Conservation (phyloP, 805 yeast species). For the Lipomyces starkeyi region DNA sequence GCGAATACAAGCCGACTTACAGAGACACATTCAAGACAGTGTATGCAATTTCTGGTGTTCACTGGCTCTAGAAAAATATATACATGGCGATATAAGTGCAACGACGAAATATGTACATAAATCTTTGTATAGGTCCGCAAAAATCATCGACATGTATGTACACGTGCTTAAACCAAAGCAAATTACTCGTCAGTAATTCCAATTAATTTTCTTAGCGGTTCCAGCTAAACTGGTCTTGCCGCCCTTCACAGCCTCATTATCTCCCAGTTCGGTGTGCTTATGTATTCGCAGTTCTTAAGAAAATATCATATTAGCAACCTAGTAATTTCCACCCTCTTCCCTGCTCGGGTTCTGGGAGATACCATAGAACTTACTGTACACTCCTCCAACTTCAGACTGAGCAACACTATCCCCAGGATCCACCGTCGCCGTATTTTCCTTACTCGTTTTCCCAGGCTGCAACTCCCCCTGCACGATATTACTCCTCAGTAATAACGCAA, state of each 20-base stretch:
- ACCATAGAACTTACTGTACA: slow-evolving; percentile 32
- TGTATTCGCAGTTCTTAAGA: slow-evolving; percentile 67
- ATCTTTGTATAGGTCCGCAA: background rate
- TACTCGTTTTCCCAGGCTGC: background rate
- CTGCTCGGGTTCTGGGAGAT: background rate
- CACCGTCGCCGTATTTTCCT: background rate
- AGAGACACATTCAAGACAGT: too few relatives aligned
- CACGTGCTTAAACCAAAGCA: background rate
- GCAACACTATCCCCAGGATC: background rate
- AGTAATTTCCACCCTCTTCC: slow-evolving; percentile 1
- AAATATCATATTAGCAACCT: slow-evolving; percentile 4
- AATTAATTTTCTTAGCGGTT: slow-evolving; percentile 20
- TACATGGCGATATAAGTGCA: background rate
- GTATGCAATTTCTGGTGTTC: too few relatives aligned
- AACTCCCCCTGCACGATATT: slow-evolving; percentile 86
- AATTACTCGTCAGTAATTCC: slow-evolving; percentile 10
- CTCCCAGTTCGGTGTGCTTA: slow-evolving; percentile 84
- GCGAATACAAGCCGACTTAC: too few relatives aligned
- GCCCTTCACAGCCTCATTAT: slow-evolving; percentile 74
- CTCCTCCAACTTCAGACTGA: slow-evolving; percentile 11
- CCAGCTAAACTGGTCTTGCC: slow-evolving; percentile 36
- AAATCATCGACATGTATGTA: background rate
- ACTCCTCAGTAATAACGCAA: slow-evolving; percentile 67
- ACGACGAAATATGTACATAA: background rate
- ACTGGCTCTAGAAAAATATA: background rate